Conservation (phyloP, 2,329 filamentous ascomycete species). For the Alternaria arborescens region DNA sequence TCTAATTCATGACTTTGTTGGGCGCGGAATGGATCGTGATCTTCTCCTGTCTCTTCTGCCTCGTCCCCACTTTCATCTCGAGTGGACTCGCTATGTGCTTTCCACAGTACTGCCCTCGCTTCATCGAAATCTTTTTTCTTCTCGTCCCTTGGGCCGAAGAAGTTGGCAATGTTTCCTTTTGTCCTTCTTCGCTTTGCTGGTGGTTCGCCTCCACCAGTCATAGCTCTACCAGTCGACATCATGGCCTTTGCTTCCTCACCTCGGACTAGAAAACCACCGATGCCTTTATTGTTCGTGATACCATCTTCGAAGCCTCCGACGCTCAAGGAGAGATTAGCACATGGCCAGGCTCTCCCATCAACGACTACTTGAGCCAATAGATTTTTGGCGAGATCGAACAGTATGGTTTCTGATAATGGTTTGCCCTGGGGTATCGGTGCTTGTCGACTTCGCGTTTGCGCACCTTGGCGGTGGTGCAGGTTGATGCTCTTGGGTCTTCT, state of each 20-base stretch:
- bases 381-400: conserved; percentile 79
- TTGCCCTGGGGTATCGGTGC: conserved; percentile 79
- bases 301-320: conserved; percentile 94
- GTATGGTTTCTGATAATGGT: conserved; percentile 72
- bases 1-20: conserved; percentile 21
- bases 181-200: conserved; percentile 42
- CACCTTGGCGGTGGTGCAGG: conserved; percentile 79
- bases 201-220: conserved; percentile 28
- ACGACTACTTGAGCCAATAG: conserved; percentile 79
- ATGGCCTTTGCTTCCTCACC: conserved; percentile 65
- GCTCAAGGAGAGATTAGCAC: conserved; percentile 85
- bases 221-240: conserved; percentile 28
- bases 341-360: conserved; percentile 87
- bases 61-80: conserved; percentile 35
- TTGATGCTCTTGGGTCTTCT: conserved; percentile 86
- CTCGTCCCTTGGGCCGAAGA: conserved; percentile 45
- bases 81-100: conserved; percentile 38
- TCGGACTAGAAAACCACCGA: conserved; percentile 82
- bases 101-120: conserved; percentile 40
- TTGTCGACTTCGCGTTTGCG: conserved; percentile 77
- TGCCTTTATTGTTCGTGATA: conserved; percentile 82
- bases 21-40: conserved; percentile 24
- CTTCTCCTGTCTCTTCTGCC: conserved; percentile 16
- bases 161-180: conserved; percentile 50
- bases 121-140: conserved; percentile 47